Conservation (phyloP, 2,329 filamentous ascomycete species). For the Phialophora verrucosa region DNA sequence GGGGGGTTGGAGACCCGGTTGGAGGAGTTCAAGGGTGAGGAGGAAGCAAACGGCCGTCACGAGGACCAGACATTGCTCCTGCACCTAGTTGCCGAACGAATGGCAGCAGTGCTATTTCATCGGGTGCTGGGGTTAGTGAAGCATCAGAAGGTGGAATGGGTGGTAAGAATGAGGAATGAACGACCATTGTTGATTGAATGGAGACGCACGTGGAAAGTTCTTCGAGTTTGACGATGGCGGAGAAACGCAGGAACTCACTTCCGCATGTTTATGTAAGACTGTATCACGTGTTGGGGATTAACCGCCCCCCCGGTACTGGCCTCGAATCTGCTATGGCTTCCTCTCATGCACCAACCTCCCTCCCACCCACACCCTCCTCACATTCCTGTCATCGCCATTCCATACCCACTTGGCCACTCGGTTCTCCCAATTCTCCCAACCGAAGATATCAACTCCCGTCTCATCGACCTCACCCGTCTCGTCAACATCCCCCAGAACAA, state of each 20-base stretch:
- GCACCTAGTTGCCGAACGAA: constrained; percentile 23
- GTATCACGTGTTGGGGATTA: not conserved
- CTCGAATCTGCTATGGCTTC: not conserved
- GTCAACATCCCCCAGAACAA: constrained; percentile 50
- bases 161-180: constrained; percentile 13
- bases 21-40: constrained; percentile 17
- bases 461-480: constrained; percentile 46
- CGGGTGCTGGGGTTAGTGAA: constrained; percentile 1
- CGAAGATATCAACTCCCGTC: constrained; percentile 84
- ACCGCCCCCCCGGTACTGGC: not conserved
- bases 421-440: constrained; percentile 88
- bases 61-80: constrained; percentile 28
- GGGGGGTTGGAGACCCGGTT: constrained; percentile 13
- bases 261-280: not conserved
- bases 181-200: constrained; percentile 29
- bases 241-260: not conserved
- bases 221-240: constrained; percentile 3
- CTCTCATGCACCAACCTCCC: constrained; percentile 76
- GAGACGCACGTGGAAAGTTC: constrained; percentile 31
- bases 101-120: constrained; percentile 13
- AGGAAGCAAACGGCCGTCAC: constrained; percentile 23
- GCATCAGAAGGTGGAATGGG: constrained; percentile 6
- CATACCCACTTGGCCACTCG: constrained; percentile 92
- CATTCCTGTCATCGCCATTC: constrained; percentile 91
- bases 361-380: constrained; percentile 84